Base-by-base conservation (phyloP, 495 filamentous ascomycete genomes). In the Daldinia vernicosa region DNA sequence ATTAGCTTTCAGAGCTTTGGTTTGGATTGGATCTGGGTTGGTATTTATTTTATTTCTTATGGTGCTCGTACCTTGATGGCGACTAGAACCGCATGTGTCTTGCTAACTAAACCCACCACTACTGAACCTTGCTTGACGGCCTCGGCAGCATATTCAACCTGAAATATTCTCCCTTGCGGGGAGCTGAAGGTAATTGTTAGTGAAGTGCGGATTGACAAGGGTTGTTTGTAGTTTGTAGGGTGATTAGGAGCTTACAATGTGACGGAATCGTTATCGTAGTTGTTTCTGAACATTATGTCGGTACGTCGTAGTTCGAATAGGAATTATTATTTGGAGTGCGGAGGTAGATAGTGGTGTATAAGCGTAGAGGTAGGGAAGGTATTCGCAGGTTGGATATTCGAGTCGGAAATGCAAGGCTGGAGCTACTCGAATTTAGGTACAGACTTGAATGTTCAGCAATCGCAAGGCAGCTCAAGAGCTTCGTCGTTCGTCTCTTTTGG, bases 261-360 rank as follows among this genome's bases (percentile, higher is more conserved):
- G 82, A 99, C 95, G 35, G 94, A 94, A 84, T 99, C 95, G 88
- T 98, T 99, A 84, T 99, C 95, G 87, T 99, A 99, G 83, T 98
- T 98, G 85, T 99, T 99, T 83, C 95, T 89, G 86, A 99, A 99
- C 95, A 99, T 99, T 66, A 77, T 89, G 83, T 64, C 56, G 53
- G 28, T 71, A 59, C 71, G 54, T 57, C 12, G 63, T 63, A 64
- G 51, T 35, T 28, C 27, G 47, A 6, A 19, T 51, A 11, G 17
- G 14, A 1, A 50, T 55, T 40, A 26, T 53, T 43, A n/a, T 60
- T 9, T 51, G 64, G 2, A 11, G n/a, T 55, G 32, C 45, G 47
- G 39, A 63, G 33, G 52, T 14, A 55, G 47, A 69, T 61, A 57
- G 67, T 57, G 71, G 64, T 55, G 67, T 75, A 67, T 56, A 66